Conservation (phyloP, 1,284 basidiomycete species). For the Rhodotorula sp. region DNA sequence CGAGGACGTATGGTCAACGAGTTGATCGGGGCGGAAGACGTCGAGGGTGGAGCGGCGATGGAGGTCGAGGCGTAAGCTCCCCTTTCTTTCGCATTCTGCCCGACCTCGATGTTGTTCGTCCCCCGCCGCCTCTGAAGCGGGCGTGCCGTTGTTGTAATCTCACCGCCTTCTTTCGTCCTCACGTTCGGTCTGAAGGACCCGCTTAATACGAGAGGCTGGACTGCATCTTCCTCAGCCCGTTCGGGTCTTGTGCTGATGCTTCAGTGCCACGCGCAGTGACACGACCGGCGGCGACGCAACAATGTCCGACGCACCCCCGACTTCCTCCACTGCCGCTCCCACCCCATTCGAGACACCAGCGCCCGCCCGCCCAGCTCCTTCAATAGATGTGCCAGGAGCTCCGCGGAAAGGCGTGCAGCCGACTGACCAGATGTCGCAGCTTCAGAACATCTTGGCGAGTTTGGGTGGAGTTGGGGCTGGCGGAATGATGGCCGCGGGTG, state of each 20-base stretch:
- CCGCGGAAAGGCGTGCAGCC: not conserved
- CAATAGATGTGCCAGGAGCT: not conserved
- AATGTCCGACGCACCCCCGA: not conserved
- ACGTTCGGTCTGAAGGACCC: not conserved
- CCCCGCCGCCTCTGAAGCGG: not conserved
- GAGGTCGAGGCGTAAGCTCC: slow-evolving; percentile 39
- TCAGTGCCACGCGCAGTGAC: not conserved
- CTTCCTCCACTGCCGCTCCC: not conserved
- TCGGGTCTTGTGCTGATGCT: not conserved
- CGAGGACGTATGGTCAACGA: slow-evolving; percentile 39
- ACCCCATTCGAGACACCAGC: not conserved
- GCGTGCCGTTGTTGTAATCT: not conserved
- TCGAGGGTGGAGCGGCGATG: slow-evolving; percentile 28
- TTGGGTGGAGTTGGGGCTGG: not conserved
- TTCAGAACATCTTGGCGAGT: slow-evolving; percentile 26
- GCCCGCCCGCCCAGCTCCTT: not conserved
- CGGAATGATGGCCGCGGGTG: not conserved
- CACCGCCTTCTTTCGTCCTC: not conserved
- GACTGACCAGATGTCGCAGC: slow-evolving; percentile 24
- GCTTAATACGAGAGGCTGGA: not conserved
- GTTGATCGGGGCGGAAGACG: slow-evolving; percentile 41
- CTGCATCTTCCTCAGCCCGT: not conserved
- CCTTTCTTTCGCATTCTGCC: not conserved
- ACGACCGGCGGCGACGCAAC: not conserved
- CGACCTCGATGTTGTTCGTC: not conserved